phyloP scores from a whole-genome alignment of 2,329 filamentous ascomycete species.

The Scopulariopsis brevicaulis region DNA sequence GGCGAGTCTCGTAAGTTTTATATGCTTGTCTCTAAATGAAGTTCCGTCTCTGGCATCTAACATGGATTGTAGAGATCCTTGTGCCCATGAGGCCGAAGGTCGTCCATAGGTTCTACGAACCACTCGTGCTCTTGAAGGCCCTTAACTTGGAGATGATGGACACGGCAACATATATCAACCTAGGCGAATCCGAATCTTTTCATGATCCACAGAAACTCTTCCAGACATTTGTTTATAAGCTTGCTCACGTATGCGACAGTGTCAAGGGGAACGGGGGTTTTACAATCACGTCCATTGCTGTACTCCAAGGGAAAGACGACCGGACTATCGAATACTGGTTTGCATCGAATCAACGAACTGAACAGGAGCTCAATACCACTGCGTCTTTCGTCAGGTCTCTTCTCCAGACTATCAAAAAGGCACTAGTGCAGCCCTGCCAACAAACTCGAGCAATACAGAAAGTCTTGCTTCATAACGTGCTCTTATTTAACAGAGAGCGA shows the following conservation, averaged over 20 bases:
- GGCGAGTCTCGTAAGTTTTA: not conserved
- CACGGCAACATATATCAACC: not conserved
- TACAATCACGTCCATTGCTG: conserved; percentile 17
- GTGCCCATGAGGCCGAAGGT: conserved; percentile 9
- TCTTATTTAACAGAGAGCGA: conserved; percentile 11
- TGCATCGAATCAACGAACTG: conserved; percentile 15
- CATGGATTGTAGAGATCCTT: not conserved
- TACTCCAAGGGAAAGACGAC: conserved; percentile 12
- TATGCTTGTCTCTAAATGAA: not conserved
- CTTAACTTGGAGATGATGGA: conserved; percentile 10
- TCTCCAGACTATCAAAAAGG: conserved; percentile 6
- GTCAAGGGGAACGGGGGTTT: conserved; percentile 10
- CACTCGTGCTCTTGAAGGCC: conserved; percentile 14
- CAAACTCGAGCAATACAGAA: accelerated
- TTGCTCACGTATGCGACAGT: conserved; percentile 18
- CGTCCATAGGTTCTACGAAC: conserved; percentile 16
- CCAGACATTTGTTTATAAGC: conserved; percentile 16
- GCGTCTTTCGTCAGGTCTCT: conserved; percentile 8
- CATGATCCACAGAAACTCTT: conserved; percentile 12
- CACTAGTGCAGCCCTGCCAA: not conserved
- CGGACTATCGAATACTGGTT: conserved; percentile 17
- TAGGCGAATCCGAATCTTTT: not conserved
- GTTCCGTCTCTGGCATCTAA: not conserved
- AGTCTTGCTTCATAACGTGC: conserved; percentile 8
- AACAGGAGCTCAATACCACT: not conserved